phyloP scores from a whole-genome alignment of 2,329 filamentous ascomycete species.

The Teratosphaeria viscida region DNA sequence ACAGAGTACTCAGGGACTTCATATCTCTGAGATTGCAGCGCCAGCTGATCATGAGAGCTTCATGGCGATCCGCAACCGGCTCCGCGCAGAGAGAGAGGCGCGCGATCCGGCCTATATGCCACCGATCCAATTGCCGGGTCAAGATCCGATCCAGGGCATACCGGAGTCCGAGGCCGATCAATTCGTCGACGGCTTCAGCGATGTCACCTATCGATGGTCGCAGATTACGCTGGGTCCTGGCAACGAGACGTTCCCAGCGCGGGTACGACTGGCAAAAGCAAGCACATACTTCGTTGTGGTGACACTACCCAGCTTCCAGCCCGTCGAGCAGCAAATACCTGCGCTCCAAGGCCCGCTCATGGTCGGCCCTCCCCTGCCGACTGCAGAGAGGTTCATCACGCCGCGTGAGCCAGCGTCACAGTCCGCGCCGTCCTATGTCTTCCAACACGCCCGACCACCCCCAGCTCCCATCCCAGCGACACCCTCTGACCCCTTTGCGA shows the following conservation, averaged over 20 bases:
- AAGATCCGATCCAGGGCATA: slow-evolving; percentile 33
- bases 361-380: not conserved
- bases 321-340: slow-evolving; percentile 2
- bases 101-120: slow-evolving; percentile 41
- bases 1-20: slow-evolving; percentile 23
- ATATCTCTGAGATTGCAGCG: slow-evolving; percentile 35
- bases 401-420: slow-evolving; percentile 9
- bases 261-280: slow-evolving; percentile 32
- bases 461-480: not conserved
- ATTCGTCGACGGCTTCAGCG: slow-evolving; percentile 33
- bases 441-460: slow-evolving; percentile 9
- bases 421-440: slow-evolving; percentile 5
- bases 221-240: slow-evolving; percentile 27
- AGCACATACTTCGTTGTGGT: slow-evolving; percentile 37
- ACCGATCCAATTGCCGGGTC: slow-evolving; percentile 35
- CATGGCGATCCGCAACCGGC: slow-evolving; percentile 32
- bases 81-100: slow-evolving; percentile 37
- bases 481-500: not conserved
- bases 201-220: slow-evolving; percentile 31
- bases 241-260: slow-evolving; percentile 25
- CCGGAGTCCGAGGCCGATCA: slow-evolving; percentile 34
- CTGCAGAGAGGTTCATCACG: not conserved
- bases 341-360: not conserved
- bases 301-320: slow-evolving; percentile 26
- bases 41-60: slow-evolving; percentile 32